Percentiles rank a stretch among this genome's conserved stretches.
These are phyloP conservation scores for Aspergillus sp. DNA, from an alignment of 2,329 filamentous ascomycete species.

Conservation along the genomic window DNA sequence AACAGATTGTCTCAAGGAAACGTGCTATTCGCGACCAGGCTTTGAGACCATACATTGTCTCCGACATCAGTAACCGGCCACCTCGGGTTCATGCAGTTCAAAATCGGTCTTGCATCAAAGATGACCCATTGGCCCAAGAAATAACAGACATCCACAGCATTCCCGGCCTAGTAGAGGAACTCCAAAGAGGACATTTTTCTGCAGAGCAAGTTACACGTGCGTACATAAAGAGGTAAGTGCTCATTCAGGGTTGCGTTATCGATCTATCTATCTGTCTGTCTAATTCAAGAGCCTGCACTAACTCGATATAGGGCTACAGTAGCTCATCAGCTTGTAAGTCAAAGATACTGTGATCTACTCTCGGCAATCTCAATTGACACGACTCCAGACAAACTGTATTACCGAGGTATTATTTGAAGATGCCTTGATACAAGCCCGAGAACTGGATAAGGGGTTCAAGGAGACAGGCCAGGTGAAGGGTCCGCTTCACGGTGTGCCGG, in stretches of 20 bases:
- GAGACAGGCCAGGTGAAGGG: slow-evolving; percentile 46
- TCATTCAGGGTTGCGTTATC: too few species aligned
- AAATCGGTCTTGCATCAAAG: slow-evolving; percentile 23
- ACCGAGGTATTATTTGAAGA: slow-evolving; percentile 39
- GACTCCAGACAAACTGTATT: slow-evolving; percentile 36
- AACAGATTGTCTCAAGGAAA: slow-evolving; percentile 32
- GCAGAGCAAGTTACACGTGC: slow-evolving; percentile 30
- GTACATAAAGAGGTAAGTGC: slow-evolving; percentile 35
- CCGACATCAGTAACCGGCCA: slow-evolving; percentile 25
- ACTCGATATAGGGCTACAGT: slow-evolving; percentile 23
- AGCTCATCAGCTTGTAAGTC: slow-evolving; percentile 29
- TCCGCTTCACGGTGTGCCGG: slow-evolving; percentile 54
- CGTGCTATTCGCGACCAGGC: slow-evolving; percentile 24
- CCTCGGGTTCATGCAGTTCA: slow-evolving; percentile 25
- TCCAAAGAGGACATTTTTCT: slow-evolving; percentile 25
- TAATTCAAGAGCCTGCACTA: neutral
- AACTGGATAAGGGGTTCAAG: slow-evolving; percentile 28
- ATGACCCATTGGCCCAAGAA: slow-evolving; percentile 22
- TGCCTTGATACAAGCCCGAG: slow-evolving; percentile 31
- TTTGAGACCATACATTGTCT: slow-evolving; percentile 29
- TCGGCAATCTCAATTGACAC: neutral
- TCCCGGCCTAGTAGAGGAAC: slow-evolving; percentile 16
- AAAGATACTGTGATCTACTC: neutral
- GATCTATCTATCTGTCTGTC: too few species aligned
- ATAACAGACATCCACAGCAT: slow-evolving; percentile 36